phyloP scores from a whole-genome alignment of 345 rosid species.

The Triadica sebifera region DNA sequence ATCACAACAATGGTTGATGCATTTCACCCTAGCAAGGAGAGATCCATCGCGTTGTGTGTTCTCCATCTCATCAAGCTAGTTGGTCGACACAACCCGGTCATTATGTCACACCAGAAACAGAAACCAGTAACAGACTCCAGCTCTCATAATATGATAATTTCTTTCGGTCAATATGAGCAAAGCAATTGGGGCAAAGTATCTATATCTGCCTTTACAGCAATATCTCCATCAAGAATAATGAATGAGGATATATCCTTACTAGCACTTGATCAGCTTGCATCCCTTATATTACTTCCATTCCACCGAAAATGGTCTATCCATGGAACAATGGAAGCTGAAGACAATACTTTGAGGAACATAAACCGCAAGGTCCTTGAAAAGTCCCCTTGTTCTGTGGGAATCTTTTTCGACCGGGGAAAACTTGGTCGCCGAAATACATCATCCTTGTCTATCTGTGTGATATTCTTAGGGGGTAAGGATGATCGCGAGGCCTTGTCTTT shows the following conservation, averaged over 20 bases:
- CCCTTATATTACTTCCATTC: slow-evolving; percentile 54
- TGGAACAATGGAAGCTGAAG: slow-evolving; percentile 39
- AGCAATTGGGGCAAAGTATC: slow-evolving; percentile 12
- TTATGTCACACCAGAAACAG: slow-evolving; percentile 23
- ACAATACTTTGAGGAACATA: slow-evolving; percentile 24
- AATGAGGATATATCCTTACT: slow-evolving; percentile 56
- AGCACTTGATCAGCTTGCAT: slow-evolving; percentile 42
- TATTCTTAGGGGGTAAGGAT: slow-evolving; percentile 63
- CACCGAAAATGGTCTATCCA: slow-evolving; percentile 46
- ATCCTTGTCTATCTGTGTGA: slow-evolving; percentile 16
- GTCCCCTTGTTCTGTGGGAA: slow-evolving; percentile 63
- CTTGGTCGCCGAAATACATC: neutral
- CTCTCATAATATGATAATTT: slow-evolving; percentile 23
- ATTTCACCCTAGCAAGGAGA: slow-evolving; percentile 18
- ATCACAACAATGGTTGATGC: slow-evolving; percentile 34
- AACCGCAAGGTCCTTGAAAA: slow-evolving; percentile 44
- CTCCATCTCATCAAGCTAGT: slow-evolving; percentile 37
- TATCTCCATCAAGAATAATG: slow-evolving; percentile 46
- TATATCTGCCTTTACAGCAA: slow-evolving; percentile 35
- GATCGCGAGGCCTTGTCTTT: slow-evolving; percentile 54
- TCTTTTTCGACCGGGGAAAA: slow-evolving; percentile 2
- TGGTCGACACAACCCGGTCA: slow-evolving; percentile 33
- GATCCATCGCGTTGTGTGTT: slow-evolving; percentile 24
- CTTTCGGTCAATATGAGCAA: slow-evolving; percentile 25
- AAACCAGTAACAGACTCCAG: neutral